A percentile compares a stretch with the other conserved stretches of the same genome.
Evolutionary conservation across 441 rosid species (phyloP).

Genomic region (Aleurites moluccanus): DNA sequence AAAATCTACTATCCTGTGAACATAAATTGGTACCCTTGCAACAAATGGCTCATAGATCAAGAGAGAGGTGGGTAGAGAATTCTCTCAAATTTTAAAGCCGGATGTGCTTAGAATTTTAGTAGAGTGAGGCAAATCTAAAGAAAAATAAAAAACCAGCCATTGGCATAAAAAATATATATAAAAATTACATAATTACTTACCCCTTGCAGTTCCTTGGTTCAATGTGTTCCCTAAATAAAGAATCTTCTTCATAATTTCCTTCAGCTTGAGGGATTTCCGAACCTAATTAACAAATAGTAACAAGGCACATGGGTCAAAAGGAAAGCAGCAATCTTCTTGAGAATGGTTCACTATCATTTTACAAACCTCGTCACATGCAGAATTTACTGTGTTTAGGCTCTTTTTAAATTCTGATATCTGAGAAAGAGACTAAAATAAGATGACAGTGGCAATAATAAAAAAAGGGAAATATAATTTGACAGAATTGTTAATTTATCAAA

Average conservation of each 20-base stretch:
- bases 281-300: constrained; percentile 54
- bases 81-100: not conserved
- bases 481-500: constrained; percentile 22
- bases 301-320: constrained; percentile 17
- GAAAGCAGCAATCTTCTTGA: constrained; percentile 18
- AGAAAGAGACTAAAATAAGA: constrained; percentile 22
- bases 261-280: constrained; percentile 73
- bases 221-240: constrained; percentile 84
- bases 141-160: constrained; percentile 14
- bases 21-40: not conserved
- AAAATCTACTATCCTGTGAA: not conserved
- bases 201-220: constrained; percentile 99
- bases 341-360: constrained; percentile 25
- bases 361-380: constrained; percentile 89
- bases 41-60: not conserved
- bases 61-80: not conserved
- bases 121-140: not conserved
- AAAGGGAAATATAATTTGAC: constrained; percentile 4
- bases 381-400: constrained; percentile 80
- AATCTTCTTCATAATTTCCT: constrained; percentile 89
- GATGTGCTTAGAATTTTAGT: not conserved
- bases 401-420: constrained; percentile 86
- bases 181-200: constrained; percentile 35
- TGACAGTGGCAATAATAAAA: constrained; percentile 3
- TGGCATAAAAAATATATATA: not conserved